These are phyloP conservation scores for Croton setiger DNA, from an alignment of 441 rosid genomes.

Conservation along the genomic window DNA sequence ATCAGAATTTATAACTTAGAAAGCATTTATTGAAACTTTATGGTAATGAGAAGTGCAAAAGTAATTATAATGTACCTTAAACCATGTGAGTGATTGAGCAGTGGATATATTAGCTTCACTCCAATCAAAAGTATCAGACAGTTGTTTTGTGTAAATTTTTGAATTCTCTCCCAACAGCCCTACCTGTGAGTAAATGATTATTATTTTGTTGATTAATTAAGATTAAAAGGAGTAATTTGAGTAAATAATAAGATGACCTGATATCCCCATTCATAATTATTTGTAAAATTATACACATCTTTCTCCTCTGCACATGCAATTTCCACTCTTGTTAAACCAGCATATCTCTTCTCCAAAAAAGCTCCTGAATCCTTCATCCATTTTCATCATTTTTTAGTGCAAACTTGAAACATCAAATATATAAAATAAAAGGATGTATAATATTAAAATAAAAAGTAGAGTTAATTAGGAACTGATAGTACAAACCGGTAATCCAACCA, in stretches of 20 bases:
- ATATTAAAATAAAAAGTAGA: no score
- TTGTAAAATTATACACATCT: conserved; percentile 27
- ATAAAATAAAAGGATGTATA: no score
- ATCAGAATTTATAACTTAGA: no score
- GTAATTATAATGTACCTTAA: conserved; percentile 48
- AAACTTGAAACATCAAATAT: neutral
- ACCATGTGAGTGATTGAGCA: conserved; percentile 52
- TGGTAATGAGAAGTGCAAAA: neutral
- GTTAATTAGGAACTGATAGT: conserved; percentile 4
- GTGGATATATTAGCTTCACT: conserved; percentile 25
- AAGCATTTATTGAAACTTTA: no score
- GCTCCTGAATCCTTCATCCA: conserved; percentile 67
- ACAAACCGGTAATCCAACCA: conserved; percentile 68
- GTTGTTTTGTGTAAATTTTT: conserved; percentile 34
- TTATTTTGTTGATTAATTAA: no score
- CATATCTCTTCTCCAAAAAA: conserved; percentile 50
- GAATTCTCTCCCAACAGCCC: conserved; percentile 55
- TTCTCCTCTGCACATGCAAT: conserved; percentile 25
- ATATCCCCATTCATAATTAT: conserved; percentile 64
- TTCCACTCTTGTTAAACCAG: conserved; percentile 49
- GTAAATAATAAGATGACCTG: conserved; percentile 39
- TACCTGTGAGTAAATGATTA: conserved; percentile 31
- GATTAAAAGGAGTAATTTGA: no score
- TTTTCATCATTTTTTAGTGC: no score
- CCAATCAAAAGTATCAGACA: conserved; percentile 47